A percentile compares a stretch with the other conserved stretches of the same genome.
Evolutionary conservation across 441 rosid genomes (phyloP).

Genomic region (Rhodomyrtus psidioides): DNA sequence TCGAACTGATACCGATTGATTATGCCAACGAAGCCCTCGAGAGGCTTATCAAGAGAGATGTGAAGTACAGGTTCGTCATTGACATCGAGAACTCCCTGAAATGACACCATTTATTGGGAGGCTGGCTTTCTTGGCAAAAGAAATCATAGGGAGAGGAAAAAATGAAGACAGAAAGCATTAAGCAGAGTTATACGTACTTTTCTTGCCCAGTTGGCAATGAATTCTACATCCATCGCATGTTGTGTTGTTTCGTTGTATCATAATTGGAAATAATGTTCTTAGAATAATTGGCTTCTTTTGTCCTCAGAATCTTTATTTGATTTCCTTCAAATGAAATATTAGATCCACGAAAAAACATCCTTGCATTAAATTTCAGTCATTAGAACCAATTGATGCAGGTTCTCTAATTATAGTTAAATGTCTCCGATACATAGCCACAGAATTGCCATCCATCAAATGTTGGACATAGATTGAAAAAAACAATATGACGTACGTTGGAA

Average conservation of each 20-base stretch:
- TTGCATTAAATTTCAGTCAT: background rate
- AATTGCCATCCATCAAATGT: background rate
- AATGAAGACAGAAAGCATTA: background rate
- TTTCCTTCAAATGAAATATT: background rate
- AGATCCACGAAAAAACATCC: background rate
- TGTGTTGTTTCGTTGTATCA: background rate
- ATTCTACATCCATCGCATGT: background rate
- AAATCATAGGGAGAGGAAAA: background rate
- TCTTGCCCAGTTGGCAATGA: background rate
- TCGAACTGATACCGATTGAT: conserved; percentile 63
- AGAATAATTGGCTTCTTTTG: background rate
- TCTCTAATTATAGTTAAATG: background rate
- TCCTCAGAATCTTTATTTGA: background rate
- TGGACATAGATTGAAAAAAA: background rate
- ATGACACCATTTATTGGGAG: conserved; percentile 9
- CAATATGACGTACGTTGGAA: background rate
- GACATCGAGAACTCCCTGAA: conserved; percentile 63
- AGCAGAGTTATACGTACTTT: background rate
- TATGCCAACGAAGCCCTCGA: conserved; percentile 66
- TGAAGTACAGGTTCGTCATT: conserved; percentile 77
- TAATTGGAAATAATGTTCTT: background rate
- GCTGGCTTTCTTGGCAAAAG: background rate
- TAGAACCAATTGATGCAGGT: background rate
- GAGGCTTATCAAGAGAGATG: conserved; percentile 63
- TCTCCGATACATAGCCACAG: background rate